Base-by-base conservation (phyloP, 2,329 filamentous ascomycete species). In the Colletotrichum agaves region DNA sequence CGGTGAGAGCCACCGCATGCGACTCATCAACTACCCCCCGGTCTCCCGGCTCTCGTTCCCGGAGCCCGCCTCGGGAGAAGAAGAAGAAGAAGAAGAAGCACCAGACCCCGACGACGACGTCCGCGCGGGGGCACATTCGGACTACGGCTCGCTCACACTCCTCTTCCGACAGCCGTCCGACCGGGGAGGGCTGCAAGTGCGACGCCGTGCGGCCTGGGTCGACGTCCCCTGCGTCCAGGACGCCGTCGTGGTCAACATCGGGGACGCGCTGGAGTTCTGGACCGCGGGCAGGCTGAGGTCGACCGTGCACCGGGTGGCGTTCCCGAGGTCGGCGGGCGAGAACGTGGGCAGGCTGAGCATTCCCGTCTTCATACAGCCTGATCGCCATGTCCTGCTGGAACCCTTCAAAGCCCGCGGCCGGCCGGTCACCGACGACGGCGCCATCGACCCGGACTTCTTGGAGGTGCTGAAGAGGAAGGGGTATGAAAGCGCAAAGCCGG, bases 121-220 rank as follows among this genome's bases (percentile, higher is more conserved):
- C 69, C 90, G 95, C 27, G 95, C 95, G 5, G 96, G 95, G 62
- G 94, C 95, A 0, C 95, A 98, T 79, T 95, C 92, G 4, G 94
- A 98, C 81, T 97, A 97, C 79, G 89, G 89, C 61, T 88, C 85
- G 63, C 80, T 91, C 61, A 91, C 88, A 1, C 82, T 91, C n/a
- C 87, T 98, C 10, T 98, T 99, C 83, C 93, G 96, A 72, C 69
- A 70, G 35, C 55, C 62, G 87, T 94, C 3, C 0, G 92, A 92
- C 1, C 94, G 98, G 74, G 90, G 94, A 0, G 96, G 96, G 0
- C 84, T 99, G 1, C 94, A 99, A 77, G 91, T 98, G 68, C 85
- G 90, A 4, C 90, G 88, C 1, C 81, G 84, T n/a, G 78, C 77
- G 7, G 71, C 75, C 6, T 84, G 90, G 91, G 86, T 84, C 0